Conservation (phyloP, 2,329 filamentous ascomycete genomes). For the Helminthosporium solani region DNA sequence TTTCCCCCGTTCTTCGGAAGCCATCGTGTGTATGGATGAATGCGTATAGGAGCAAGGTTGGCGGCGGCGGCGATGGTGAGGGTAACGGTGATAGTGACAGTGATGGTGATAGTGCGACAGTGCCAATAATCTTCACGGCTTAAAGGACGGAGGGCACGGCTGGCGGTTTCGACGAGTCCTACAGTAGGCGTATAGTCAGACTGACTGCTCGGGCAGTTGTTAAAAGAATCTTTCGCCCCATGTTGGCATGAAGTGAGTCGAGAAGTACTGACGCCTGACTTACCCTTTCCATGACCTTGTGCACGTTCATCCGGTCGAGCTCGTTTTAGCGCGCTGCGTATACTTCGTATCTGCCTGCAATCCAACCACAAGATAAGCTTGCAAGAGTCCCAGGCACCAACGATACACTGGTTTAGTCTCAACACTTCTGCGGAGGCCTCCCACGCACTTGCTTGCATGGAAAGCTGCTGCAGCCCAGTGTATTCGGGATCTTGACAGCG, state of each 20-base stretch:
- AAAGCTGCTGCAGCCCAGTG: not conserved
- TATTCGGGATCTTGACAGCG: not conserved
- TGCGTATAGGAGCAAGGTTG: not conserved
- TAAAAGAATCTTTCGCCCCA: slow-evolving; percentile 20
- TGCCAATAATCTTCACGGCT: too few relatives aligned
- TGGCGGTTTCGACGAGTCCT: slow-evolving; percentile 1
- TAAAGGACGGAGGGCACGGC: not conserved
- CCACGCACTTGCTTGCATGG: not conserved
- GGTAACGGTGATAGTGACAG: slow-evolving; percentile 1
- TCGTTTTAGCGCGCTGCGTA: not conserved
- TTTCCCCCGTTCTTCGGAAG: slow-evolving; percentile 34
- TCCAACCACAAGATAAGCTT: slow-evolving; percentile 24
- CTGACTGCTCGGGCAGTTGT: slow-evolving; percentile 36
- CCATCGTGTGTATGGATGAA: slow-evolving; percentile 36
- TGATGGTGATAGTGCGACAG: slow-evolving; percentile 10
- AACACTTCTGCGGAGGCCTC: not conserved
- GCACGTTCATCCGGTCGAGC: slow-evolving; percentile 1
- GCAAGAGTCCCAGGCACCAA: slow-evolving; percentile 10
- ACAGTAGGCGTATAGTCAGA: slow-evolving; percentile 6
- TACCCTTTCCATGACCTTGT: slow-evolving; percentile 16
- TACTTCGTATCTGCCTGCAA: not conserved
- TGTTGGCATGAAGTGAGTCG: slow-evolving; percentile 19
- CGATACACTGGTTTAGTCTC: not conserved
- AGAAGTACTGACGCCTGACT: slow-evolving; percentile 27
- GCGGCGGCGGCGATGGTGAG: not conserved